Evolutionary conservation across 495 filamentous ascomycete species (phyloP).

Genomic region (Penicillium cosmopolitanum): DNA sequence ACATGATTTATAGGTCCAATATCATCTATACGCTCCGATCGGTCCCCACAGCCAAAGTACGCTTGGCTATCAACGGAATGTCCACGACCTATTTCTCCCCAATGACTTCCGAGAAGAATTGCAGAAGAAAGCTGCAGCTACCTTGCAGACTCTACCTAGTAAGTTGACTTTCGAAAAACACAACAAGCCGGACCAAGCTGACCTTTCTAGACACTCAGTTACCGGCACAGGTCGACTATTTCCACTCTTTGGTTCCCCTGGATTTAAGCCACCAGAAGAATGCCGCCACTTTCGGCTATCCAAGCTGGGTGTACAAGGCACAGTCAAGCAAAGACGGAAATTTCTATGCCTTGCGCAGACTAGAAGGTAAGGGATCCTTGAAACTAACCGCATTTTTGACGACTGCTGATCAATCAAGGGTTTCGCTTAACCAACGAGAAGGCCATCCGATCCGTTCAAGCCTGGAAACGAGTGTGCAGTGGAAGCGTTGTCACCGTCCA

Average conservation of each 20-base stretch:
- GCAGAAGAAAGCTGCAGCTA: conserved; percentile 84
- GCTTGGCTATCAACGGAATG: conserved; percentile 77
- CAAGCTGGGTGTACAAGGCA: conserved; percentile 96
- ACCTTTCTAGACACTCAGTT: conserved; percentile 62
- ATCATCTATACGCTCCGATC: conserved; percentile 89
- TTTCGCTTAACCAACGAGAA: conserved; percentile 86
- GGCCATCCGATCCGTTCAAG: conserved; percentile 80
- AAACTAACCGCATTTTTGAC: background rate
- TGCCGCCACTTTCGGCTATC: conserved; percentile 75
- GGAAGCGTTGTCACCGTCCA: conserved; percentile 84
- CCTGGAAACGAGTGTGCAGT: conserved; percentile 88
- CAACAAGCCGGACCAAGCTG: background rate
- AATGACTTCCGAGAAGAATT: conserved; percentile 83
- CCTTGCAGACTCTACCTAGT: conserved; percentile 83
- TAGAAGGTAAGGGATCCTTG: conserved; percentile 64
- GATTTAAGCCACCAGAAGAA: conserved; percentile 81
- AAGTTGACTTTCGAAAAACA: conserved; percentile 32
- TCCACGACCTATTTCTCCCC: conserved; percentile 88
- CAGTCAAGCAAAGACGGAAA: conserved; percentile 83
- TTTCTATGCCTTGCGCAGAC: conserved; percentile 78
- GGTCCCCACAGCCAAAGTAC: conserved; percentile 80
- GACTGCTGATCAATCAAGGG: conserved; percentile 42
- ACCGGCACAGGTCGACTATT: conserved; percentile 76
- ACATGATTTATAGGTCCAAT: conserved; percentile 63
- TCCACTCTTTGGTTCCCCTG: conserved; percentile 88